Evolutionary conservation across 1,139 yeast species (phyloP).

Genomic region (Trichomonascaceae sp.): DNA sequence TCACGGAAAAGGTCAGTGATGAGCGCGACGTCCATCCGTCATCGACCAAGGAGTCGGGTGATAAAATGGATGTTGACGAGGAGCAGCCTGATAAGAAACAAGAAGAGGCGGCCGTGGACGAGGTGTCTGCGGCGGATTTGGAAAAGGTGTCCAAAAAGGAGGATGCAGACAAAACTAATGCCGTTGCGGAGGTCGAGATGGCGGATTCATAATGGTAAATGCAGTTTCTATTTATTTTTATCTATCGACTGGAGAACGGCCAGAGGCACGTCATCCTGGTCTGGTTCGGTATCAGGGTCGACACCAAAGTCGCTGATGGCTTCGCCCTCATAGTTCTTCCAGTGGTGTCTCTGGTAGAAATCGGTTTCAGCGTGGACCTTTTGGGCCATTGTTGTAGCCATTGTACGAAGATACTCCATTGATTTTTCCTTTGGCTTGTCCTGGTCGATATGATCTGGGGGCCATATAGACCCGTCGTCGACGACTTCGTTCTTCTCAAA

Average conservation of each 20-base stretch:
- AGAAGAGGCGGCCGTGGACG: not conserved
- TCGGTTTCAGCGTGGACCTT: constrained; percentile 13
- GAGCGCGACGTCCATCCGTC: too few relatives aligned
- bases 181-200: constrained; percentile 26
- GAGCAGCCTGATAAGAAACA: not conserved
- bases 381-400: constrained; percentile 2
- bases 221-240: constrained; percentile 1
- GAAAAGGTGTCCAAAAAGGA: too few relatives aligned
- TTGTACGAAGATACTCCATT: not conserved
- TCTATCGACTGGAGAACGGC: too few relatives aligned
- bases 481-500: constrained; percentile 43
- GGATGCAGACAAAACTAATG: not conserved
- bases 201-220: constrained; percentile 1
- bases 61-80: too few relatives aligned
- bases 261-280: constrained; percentile 10
- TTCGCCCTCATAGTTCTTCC: constrained; percentile 79
- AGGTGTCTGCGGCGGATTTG: not conserved
- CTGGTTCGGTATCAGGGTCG: constrained; percentile 38
- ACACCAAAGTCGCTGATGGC: constrained; percentile 76
- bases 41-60: too few relatives aligned
- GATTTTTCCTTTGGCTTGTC: constrained; percentile 10
- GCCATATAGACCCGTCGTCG: constrained; percentile 53
- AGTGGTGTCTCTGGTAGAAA: constrained; percentile 35
- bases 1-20: too few relatives aligned
- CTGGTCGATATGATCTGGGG: constrained; percentile 66